phyloP scores from a whole-genome alignment of 1,284 basidiomycete genomes.

The Prillingera fragicola region DNA sequence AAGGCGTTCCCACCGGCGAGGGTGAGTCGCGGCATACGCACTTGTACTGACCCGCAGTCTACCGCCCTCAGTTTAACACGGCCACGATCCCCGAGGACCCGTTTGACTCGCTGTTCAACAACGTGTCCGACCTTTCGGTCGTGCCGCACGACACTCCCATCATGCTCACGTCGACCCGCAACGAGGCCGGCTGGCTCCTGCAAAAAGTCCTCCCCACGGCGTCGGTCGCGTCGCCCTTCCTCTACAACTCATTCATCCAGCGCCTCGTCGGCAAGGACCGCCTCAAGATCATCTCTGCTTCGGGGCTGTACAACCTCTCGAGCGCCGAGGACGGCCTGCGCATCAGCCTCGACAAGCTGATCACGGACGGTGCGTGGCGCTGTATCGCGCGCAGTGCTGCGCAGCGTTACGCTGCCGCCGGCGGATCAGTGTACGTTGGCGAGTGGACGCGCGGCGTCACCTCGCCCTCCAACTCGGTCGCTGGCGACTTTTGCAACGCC shows the following conservation, averaged over 20 bases:
- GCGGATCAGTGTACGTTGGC: constrained; percentile 64
- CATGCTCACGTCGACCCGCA: constrained; percentile 60
- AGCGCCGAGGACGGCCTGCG: constrained; percentile 46
- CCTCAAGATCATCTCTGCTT: constrained; percentile 52
- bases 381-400: constrained; percentile 68
- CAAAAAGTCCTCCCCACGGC: constrained; percentile 49
- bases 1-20: constrained; percentile 24
- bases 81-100: constrained; percentile 47
- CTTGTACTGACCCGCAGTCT: constrained; percentile 15
- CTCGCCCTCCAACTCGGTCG: constrained; percentile 57
- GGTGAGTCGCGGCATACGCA: constrained; percentile 18
- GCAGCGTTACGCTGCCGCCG: constrained; percentile 58
- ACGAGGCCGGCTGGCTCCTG: constrained; percentile 64
- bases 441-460: constrained; percentile 62
- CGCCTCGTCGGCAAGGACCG: constrained; percentile 54
- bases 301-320: constrained; percentile 54
- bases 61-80: constrained; percentile 32
- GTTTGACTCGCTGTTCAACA: constrained; percentile 61
- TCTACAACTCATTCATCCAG: constrained; percentile 43
- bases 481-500: constrained; percentile 24
- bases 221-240: constrained; percentile 40
- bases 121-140: constrained; percentile 58
- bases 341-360: constrained; percentile 56
- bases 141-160: constrained; percentile 57
- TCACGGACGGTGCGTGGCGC: constrained; percentile 55